These are phyloP conservation scores for Articulospora tetracladia DNA, from an alignment of 495 filamentous ascomycete species.

Conservation along the genomic window DNA sequence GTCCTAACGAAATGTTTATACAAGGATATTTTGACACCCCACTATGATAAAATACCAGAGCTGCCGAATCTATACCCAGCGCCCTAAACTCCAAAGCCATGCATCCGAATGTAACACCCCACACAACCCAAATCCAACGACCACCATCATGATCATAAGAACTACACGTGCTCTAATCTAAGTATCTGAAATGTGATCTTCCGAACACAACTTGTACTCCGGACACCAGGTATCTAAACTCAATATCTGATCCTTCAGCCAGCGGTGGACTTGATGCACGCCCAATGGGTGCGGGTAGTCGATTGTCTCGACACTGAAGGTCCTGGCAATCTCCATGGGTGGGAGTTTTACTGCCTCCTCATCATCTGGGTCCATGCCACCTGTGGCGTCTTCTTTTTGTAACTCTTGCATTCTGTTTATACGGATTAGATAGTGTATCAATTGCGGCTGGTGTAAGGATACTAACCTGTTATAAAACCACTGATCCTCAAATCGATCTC, in stretches of 20 bases:
- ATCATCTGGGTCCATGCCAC: conserved; percentile 10
- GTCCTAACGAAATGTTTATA: not conserved
- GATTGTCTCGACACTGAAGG: conserved; percentile 23
- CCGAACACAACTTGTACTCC: conserved; percentile 22
- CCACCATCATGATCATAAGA: not conserved
- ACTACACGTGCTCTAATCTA: not conserved
- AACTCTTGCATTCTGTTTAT: conserved; percentile 8
- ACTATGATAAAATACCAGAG: not conserved
- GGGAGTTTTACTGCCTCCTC: conserved; percentile 20
- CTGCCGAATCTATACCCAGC: not conserved
- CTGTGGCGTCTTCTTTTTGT: conserved; percentile 8
- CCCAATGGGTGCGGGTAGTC: conserved; percentile 24
- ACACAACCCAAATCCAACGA: not conserved
- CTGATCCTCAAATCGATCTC: conserved; percentile 29
- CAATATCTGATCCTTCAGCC: conserved; percentile 11
- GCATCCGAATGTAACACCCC: conserved; percentile 1
- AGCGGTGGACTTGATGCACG: conserved; percentile 23
- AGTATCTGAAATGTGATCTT: conserved; percentile 8
- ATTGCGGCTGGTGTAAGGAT: not conserved
- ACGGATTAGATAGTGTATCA: not conserved
- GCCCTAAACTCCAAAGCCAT: conserved; percentile 5
- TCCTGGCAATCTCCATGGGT: conserved; percentile 18
- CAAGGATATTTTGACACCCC: not conserved
- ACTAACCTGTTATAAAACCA: conserved; percentile 27
- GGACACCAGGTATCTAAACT: conserved; percentile 25